Conservation (phyloP, 345 rosid species). For the Syzygium oleosum region DNA sequence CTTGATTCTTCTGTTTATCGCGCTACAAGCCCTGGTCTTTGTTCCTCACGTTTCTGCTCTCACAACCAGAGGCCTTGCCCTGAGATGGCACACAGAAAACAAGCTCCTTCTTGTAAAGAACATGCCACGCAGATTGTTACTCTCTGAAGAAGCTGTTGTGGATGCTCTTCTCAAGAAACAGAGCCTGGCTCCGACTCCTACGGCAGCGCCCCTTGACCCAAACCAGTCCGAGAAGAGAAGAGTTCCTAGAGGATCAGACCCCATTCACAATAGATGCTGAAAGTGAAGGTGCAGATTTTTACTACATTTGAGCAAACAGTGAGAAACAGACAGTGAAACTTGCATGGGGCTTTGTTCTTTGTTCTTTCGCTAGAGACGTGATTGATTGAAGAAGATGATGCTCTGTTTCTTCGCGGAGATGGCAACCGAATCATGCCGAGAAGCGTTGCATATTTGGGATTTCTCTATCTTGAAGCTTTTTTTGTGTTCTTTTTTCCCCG, state of each 20-base stretch:
- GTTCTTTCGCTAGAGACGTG: neutral
- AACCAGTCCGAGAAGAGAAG: conserved; percentile 59
- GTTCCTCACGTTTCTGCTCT: conserved; percentile 22
- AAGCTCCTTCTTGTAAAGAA: neutral
- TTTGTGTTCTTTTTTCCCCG: neutral
- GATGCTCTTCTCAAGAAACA: neutral
- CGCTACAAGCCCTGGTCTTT: conserved; percentile 25
- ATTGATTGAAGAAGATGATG: neutral
- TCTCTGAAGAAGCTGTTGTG: conserved; percentile 11
- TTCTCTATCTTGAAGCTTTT: neutral
- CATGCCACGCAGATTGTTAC: neutral
- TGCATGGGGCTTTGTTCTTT: neutral
- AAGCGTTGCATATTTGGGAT: neutral
- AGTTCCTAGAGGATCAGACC: conserved; percentile 81
- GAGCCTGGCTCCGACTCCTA: conserved; percentile 45
- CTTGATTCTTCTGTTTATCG: neutral
- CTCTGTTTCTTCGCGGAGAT: neutral
- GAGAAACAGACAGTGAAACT: neutral
- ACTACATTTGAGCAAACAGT: neutral
- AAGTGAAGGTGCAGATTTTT: neutral
- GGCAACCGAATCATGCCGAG: neutral
- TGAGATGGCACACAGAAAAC: conserved; percentile 21
- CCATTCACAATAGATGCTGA: conserved; percentile 79
- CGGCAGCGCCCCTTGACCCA: conserved; percentile 36
- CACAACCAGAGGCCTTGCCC: conserved; percentile 25